Percentiles rank a stretch among this genome's conserved stretches.
These are phyloP conservation scores for Fraxinus dipetala DNA, from an alignment of 305 asterid genomes.

Conservation along the genomic window DNA sequence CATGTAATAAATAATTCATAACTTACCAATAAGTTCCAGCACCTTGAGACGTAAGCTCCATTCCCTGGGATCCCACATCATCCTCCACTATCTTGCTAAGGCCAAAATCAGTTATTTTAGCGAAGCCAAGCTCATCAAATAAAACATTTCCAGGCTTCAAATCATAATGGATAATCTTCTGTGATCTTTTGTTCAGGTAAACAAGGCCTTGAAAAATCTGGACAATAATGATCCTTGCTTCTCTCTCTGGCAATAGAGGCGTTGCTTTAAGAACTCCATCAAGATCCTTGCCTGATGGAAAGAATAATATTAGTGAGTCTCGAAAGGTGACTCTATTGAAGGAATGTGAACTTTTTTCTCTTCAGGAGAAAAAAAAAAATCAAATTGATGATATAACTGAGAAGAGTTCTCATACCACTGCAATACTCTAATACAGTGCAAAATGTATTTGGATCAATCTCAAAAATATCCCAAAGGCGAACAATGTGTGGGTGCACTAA, in stretches of 20 bases:
- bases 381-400: neutral
- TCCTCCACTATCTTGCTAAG: conserved; percentile 99
- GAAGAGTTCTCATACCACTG: conserved; percentile 49
- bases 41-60: conserved; percentile 99
- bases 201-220: conserved; percentile 96
- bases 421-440: conserved; percentile 96
- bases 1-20: neutral
- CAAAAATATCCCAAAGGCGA: conserved; percentile 96
- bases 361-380: neutral
- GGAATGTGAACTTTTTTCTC: neutral
- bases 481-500: conserved; percentile 91
- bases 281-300: conserved; percentile 80
- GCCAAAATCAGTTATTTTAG: conserved; percentile 96
- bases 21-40: conserved; percentile 99
- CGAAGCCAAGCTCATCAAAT: conserved; percentile 81
- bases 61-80: conserved; percentile 95
- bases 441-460: conserved; percentile 92
- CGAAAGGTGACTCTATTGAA: conserved; percentile 1
- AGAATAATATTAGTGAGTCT: conserved; percentile 12
- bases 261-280: conserved; percentile 93
- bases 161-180: conserved; percentile 93
- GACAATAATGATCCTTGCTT: conserved; percentile 78
- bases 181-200: conserved; percentile 85
- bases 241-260: conserved; percentile 81
- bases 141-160: conserved; percentile 97